Percentiles rank a stretch among this genome's conserved stretches.
Evolutionary conservation across 192 early-diverging fungal species (phyloP).

Genomic region (Linnemannia elongata): DNA sequence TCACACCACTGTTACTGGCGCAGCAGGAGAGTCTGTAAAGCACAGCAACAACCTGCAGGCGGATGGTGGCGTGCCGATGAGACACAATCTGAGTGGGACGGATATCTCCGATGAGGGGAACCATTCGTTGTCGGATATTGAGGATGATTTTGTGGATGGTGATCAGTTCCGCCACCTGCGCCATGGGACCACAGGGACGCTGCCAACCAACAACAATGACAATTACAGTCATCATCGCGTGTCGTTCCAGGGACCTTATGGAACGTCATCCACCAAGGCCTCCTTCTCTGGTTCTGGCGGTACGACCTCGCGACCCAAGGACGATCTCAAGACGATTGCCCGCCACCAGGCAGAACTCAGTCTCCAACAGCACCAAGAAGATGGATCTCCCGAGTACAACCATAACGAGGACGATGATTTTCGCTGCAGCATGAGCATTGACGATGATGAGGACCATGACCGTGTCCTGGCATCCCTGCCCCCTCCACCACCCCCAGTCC

Average conservation of each 20-base stretch:
- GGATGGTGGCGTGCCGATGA: constrained; percentile 8
- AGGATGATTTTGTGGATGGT: constrained; percentile 10
- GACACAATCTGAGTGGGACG: constrained; percentile 31
- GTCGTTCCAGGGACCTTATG: constrained; percentile 29
- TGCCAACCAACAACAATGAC: background rate
- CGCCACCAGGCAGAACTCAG: constrained; percentile 47
- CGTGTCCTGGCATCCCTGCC: background rate
- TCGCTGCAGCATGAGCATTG: background rate
- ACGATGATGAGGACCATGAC: background rate
- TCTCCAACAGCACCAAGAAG: constrained; percentile 3
- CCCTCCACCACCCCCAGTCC: background rate
- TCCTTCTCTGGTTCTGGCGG: background rate
- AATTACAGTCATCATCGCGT: background rate
- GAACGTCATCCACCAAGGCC: background rate
- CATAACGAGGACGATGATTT: background rate
- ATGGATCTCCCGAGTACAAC: background rate
- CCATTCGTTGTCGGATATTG: constrained; percentile 32
- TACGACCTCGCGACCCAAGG: constrained; percentile 13
- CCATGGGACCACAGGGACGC: background rate
- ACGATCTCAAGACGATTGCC: constrained; percentile 38
- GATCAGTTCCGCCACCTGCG: background rate
- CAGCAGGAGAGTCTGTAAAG: background rate
- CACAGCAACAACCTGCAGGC: background rate
- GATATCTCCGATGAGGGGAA: constrained; percentile 53
- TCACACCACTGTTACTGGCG: background rate